phyloP scores from a whole-genome alignment of 495 filamentous ascomycete species.

The Lentithecium fluviatile region DNA sequence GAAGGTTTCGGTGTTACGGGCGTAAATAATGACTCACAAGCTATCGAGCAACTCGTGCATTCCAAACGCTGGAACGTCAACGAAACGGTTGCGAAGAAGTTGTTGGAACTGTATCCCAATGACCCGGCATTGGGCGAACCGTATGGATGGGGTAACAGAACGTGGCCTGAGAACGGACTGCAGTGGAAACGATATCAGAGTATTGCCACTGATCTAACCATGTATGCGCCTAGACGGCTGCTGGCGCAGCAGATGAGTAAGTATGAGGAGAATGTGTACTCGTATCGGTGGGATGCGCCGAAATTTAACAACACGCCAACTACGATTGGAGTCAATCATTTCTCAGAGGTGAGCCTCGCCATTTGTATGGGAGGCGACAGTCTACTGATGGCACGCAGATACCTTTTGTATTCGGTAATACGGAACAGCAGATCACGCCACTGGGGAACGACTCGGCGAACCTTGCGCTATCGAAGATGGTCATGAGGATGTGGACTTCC shows the following conservation, averaged over 20 bases:
- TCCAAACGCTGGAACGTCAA: conserved; percentile 38
- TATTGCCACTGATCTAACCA: conserved; percentile 66
- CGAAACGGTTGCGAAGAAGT: conserved; percentile 43
- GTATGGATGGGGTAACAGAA: conserved; percentile 54
- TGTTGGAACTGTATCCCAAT: conserved; percentile 57
- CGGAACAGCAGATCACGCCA: conserved; percentile 55
- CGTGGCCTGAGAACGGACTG: conserved; percentile 62
- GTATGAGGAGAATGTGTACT: conserved; percentile 60
- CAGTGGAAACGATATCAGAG: conserved; percentile 71
- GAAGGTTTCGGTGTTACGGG: conserved; percentile 60
- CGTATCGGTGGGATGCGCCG: conserved; percentile 64
- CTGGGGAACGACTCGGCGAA: no score
- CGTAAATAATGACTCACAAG: conserved; percentile 54
- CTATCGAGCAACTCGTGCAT: conserved; percentile 40
- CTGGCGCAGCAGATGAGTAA: conserved; percentile 52
- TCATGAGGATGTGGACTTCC: conserved; percentile 59
- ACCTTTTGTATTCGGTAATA: conserved; percentile 6
- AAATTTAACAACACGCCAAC: conserved; percentile 63
- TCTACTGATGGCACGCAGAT: not conserved
- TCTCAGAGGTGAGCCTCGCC: conserved; percentile 62
- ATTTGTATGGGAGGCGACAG: conserved; percentile 34
- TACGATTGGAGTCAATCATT: conserved; percentile 66
- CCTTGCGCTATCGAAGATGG: conserved; percentile 45
- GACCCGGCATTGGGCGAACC: conserved; percentile 55
- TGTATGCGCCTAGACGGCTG: conserved; percentile 59